Evolutionary conservation across 148 eudicot genomes (phyloP), one percentile per base, ranked within the genome.

Genomic region (Linanthus parryae): DNA sequence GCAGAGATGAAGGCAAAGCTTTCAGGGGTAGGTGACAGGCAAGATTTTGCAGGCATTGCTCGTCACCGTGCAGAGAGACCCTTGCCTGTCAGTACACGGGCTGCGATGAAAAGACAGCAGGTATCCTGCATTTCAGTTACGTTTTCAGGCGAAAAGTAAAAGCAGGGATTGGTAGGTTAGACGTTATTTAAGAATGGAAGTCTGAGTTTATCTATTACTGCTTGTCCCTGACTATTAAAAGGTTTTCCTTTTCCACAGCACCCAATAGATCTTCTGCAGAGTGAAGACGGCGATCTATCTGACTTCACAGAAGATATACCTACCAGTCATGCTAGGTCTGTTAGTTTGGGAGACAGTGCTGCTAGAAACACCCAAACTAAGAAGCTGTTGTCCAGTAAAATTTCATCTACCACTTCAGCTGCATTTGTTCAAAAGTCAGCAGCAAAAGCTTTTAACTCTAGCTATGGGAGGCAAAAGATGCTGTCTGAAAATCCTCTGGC

Each of bases 401-500:
- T 36, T 57, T 27, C 85, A 15, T 71, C 94, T 48, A 90, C 91
- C 26, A 69, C 76, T 52, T 56, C 71, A 48, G 69, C 65, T 22
- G 69, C 54, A 58, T 70, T 81, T 18, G 59, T 57, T 55, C 68
- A 79, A 57, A 79, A 75, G 44, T 73, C 80, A 49, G 73, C 85
- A 47, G 63, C 67, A 23, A 88, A 78, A 78, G 64, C 69, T 57
- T 75, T 88, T 45, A 64, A 64, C 52, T 60, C 68, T 46, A 61
- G 56, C 56, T 59, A 78, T 48, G 85, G 78, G 38, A 83, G 80
- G 65, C 72, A 90, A 59, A 87, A 68, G 63, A n/a, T n/a, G n/a
- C 42, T 75, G 74, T 64, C 76, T 39, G 96, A 84, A 64, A 88
- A 92, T 72, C 75, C 95, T 73, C 87, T 88, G 66, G 82, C 82